These are phyloP conservation scores for Zygosaccharomyces pseudobailii DNA, from an alignment of 1,139 yeast genomes.

Conservation along the genomic window DNA sequence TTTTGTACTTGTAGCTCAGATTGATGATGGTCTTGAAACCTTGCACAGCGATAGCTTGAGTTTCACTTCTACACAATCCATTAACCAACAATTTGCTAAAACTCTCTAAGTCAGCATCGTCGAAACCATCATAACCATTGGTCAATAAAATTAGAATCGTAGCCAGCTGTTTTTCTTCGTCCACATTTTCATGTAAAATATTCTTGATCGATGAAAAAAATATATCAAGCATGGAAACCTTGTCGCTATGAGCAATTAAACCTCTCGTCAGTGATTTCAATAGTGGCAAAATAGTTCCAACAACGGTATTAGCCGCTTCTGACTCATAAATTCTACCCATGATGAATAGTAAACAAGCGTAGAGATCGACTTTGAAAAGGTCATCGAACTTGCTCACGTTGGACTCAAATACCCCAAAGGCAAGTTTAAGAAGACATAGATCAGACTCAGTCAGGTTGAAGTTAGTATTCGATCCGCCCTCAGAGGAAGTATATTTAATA, in stretches of 20 bases:
- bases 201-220: slow-evolving; percentile 44
- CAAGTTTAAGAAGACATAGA: slow-evolving; percentile 45
- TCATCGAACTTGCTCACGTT: slow-evolving; percentile 64
- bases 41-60: slow-evolving; percentile 13
- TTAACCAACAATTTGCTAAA: slow-evolving; percentile 12
- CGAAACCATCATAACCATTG: slow-evolving; percentile 19
- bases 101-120: slow-evolving; percentile 17
- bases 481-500: slow-evolving; percentile 41
- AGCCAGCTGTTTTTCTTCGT: slow-evolving; percentile 17
- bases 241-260: slow-evolving; percentile 36
- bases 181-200: slow-evolving; percentile 19
- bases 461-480: slow-evolving; percentile 28
- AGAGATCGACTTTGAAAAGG: slow-evolving; percentile 62
- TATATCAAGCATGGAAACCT: slow-evolving; percentile 52
- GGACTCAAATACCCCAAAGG: slow-evolving; percentile 52
- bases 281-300: slow-evolving; percentile 53
- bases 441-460: slow-evolving; percentile 32
- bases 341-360: slow-evolving; percentile 62
- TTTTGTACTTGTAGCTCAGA: neutral
- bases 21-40: slow-evolving; percentile 18
- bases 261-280: slow-evolving; percentile 47
- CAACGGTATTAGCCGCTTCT: slow-evolving; percentile 34
- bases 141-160: slow-evolving; percentile 19
- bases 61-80: slow-evolving; percentile 12
- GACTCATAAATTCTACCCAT: slow-evolving; percentile 50